Base-by-base conservation (phyloP, 345 rosid genomes). In the Brassica nigra region DNA sequence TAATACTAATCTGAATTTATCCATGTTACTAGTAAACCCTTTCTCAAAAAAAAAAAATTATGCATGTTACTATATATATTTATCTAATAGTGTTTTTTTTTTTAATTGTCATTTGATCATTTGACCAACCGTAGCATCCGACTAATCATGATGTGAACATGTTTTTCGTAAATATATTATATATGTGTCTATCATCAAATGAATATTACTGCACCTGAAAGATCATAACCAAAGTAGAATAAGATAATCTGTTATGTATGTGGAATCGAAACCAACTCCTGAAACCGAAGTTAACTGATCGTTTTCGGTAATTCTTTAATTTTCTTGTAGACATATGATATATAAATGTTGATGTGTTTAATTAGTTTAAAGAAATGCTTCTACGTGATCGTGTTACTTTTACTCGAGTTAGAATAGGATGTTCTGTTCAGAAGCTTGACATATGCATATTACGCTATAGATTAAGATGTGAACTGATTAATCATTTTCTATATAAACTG, bases 391-490 rank as follows among this genome's bases (percentile, higher is more conserved):
- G 20, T 36, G 58, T 66, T 44, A 39, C 78, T 66, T 36, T 72
- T 10, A 67, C 29, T 68, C 74, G 75, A 61, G 55, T 73, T 66
- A 44, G 55, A 71, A 52, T 61, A 20, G 16, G 20, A 66, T 61
- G 16, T n/a, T 29, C 36, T 62, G 33, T n/a, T 52, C 20, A 68
- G 6, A 62, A 73, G 57, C 8, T 12, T 54, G 6, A 33, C 11
- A 54, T 66, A 58, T 63, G 65, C 47, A 76, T 68, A 6, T 8
- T 23, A 42, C 62, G 52, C 16, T 27, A 47, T 66, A 33, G 34
- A 2, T 49, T 73, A 29, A 42, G 12, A 78, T 58, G 69, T 20
- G 69, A 62, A 8, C 8, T 39, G 9, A 30, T 5, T n/a, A 52
- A 63, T 54, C 42, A 36, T 36, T 70, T 36, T 14, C 66, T 49